phyloP scores from a whole-genome alignment of 1,284 basidiomycete species.

The Meripilus lineatus region DNA sequence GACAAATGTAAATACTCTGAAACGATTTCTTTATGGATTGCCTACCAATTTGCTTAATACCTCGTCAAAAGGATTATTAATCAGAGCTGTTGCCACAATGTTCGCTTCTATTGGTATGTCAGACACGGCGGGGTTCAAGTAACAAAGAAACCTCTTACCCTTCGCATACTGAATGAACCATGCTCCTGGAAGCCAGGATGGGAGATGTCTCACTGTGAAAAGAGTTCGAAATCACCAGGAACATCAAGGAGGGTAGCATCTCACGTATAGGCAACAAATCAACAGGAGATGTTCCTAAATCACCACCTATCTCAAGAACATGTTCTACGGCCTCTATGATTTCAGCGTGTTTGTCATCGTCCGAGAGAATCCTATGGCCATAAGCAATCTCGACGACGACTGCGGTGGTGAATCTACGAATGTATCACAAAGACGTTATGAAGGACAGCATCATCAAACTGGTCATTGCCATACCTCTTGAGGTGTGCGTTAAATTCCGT shows the following conservation, averaged over 20 bases:
- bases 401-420: constrained; percentile 15
- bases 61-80: no score
- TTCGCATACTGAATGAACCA: constrained; percentile 18
- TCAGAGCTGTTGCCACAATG: no score
- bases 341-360: constrained; percentile 18
- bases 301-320: constrained; percentile 14
- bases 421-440: no score
- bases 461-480: no score
- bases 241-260: constrained; percentile 6
- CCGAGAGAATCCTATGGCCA: constrained; percentile 18
- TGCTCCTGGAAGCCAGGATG: no score
- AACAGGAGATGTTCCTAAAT: constrained; percentile 14
- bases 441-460: no score
- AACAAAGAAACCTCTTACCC: constrained; percentile 1
- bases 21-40: no score
- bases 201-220: constrained; percentile 20
- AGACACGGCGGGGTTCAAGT: not conserved
- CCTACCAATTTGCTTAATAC: no score
- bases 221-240: constrained; percentile 8
- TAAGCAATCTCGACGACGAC: constrained; percentile 23
- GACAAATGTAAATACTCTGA: no score
- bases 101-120: no score
- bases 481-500: not conserved
- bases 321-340: constrained; percentile 16
- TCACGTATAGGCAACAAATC: constrained; percentile 19